These are phyloP conservation scores for Sesbania bispinosa DNA, from an alignment of 306 rosid species.

Conservation along the genomic window DNA sequence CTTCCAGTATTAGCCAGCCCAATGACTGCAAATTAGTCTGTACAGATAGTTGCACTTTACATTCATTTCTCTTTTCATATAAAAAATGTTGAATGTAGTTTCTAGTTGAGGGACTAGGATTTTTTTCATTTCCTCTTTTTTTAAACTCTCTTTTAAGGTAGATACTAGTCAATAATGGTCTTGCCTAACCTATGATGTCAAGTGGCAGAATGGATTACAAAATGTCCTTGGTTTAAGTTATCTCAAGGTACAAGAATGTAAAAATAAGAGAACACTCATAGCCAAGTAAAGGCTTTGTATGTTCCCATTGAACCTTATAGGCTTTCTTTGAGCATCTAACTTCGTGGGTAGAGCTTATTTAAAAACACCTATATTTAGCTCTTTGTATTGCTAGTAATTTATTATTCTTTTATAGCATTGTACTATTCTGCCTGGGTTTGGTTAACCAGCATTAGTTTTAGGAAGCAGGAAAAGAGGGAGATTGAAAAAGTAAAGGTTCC, in stretches of 20 bases:
- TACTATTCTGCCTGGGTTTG: neutral
- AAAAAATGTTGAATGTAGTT: slow-evolving; percentile 15
- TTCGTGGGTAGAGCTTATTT: no score
- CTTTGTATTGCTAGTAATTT: no score
- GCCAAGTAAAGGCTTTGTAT: slow-evolving; percentile 25
- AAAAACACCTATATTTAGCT: no score
- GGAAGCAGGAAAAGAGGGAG: neutral
- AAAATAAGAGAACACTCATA: slow-evolving; percentile 28
- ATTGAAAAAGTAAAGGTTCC: neutral
- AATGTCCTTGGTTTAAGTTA: slow-evolving; percentile 16
- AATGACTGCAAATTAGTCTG: slow-evolving; percentile 39
- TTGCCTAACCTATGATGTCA: slow-evolving; percentile 7
- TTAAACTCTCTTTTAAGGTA: slow-evolving; percentile 11
- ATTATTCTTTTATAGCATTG: no score
- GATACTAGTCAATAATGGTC: slow-evolving; percentile 34
- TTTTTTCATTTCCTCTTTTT: neutral
- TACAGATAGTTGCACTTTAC: slow-evolving; percentile 45
- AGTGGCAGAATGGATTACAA: no score
- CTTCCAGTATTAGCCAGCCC: neutral
- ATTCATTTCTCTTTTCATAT: slow-evolving; percentile 19
- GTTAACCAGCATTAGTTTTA: no score
- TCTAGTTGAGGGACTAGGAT: no score
- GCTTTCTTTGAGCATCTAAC: no score
- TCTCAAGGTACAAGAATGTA: slow-evolving; percentile 16
- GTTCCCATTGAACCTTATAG: no score